Evolutionary conservation across 768 basidiomycete species (phyloP), one percentile per base, ranked within the genome.

Genomic region (Suillus fuscotomentosus): DNA sequence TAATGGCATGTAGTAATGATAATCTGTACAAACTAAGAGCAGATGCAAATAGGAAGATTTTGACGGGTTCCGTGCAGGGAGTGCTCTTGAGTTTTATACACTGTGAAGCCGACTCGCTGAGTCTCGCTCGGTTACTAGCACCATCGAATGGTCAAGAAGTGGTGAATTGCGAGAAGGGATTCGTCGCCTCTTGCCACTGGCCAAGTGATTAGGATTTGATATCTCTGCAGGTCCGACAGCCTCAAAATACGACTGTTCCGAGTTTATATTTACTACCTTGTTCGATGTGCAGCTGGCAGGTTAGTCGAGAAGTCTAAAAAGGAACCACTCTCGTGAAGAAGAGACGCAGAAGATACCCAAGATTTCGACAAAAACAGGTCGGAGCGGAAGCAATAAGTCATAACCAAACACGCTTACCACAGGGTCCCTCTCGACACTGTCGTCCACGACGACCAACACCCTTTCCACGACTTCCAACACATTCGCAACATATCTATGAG

Each of bases 401-500:
- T 50, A 62, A 38, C 66, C 69, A 71, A 73, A 72, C 65, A 65
- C 68, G 50, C 48, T 50, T 27, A 48, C 65, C 61, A 47, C 63
- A 39, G 60, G 60, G 27, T 51, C 55, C 54, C 67, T 41, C 60
- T 55, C 43, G 39, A 47, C 64, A 36, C 67, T 66, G 63, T 64
- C 65, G 62, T 43, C 50, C 66, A 60, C 67, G 67, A 66, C 45
- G 67, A 63, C 73, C 65, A 53, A 68, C 68, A 62, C 64, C 9
- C 14, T 45, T 36, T 64, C 63, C 31, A 22, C 61, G 43, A 57
- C 61, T 41, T 41, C 53, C 17, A 60, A n/a, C 38, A 48, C 62
- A 65, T 55, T 50, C 48, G 34, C 27, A 53, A 53, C 50, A 11
- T 45, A 42, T 64, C 54, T 22, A 86, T 86, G 86, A 79, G 83